These are phyloP conservation scores for Excoecaria agallocha DNA, from an alignment of 345 rosid genomes.

Conservation along the genomic window DNA sequence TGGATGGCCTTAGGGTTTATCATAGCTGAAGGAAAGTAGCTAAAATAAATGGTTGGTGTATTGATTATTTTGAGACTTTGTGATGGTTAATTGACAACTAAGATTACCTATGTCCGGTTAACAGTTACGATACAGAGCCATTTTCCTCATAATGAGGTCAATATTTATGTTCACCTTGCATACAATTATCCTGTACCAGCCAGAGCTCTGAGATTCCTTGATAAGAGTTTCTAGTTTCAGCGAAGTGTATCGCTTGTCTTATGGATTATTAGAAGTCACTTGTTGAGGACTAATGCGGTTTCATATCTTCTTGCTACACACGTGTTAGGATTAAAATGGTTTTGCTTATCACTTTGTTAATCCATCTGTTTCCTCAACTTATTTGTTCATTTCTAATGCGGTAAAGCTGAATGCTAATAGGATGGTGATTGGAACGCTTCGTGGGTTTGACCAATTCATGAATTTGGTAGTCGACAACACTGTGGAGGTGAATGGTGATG, in stretches of 20 bases:
- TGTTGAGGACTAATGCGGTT: background rate
- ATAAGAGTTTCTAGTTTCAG: background rate
- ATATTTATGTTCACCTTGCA: background rate
- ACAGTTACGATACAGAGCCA: background rate
- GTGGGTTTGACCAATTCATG: slow-evolving; percentile 83
- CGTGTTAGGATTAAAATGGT: too few species aligned
- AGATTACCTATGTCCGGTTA: background rate
- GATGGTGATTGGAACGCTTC: slow-evolving; percentile 73
- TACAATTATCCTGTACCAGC: background rate
- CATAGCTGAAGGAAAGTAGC: too few species aligned
- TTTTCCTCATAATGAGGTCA: background rate
- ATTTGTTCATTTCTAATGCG: slow-evolving; percentile 21
- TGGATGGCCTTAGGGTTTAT: too few species aligned
- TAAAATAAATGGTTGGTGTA: too few species aligned
- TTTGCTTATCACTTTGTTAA: too few species aligned
- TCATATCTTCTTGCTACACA: too few species aligned
- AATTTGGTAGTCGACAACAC: slow-evolving; percentile 74
- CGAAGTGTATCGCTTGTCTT: background rate
- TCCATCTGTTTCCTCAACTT: too few species aligned
- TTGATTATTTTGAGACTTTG: background rate
- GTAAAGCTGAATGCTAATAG: slow-evolving; percentile 78
- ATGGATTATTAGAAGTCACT: background rate
- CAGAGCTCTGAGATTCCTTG: too few species aligned
- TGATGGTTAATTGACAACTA: background rate
- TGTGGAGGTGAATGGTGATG: slow-evolving; percentile 62